Evolutionary conservation across 768 basidiomycete species (phyloP), one percentile per base, ranked within the genome.

Genomic region (Lactarius hengduanensis): DNA sequence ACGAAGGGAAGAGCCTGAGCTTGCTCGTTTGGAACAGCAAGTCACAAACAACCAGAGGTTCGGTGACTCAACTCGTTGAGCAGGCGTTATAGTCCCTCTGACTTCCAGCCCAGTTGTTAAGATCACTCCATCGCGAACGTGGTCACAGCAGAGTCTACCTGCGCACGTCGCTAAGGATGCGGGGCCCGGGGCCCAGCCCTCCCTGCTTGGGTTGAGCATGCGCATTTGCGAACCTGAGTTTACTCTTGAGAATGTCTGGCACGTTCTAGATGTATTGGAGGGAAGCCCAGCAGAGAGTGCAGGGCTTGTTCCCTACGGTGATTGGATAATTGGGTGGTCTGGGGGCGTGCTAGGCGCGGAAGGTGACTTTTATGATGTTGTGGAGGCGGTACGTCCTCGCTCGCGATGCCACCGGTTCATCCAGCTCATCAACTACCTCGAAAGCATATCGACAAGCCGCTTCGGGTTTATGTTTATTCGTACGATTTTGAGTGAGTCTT

Each of bases 231-330:
- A 92, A 74, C 95, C 96, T 4, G 89, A 92, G 71, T 82, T 85
- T 59, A 91, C 96, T 18, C 80, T 92, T 22, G 94, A 98, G 73
- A 93, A 91, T 69, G 95, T 99, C 6, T 99, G 97, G 96, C 97
- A 98, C 77, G 94, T 99, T 47, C 81, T 99, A 56, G 97, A 99
- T 74, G 94, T 99, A 16, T 79, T 96, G 47, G 96, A 99, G 76
- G 96, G 94, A 26, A 92, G 90, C 69, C 97, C 97, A 7, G 97
- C 96, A 10, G 96, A 98, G 80, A 92, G 90, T 72, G 94, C 95
- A 7, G 96, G 96, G 3, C 85, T 98, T 13, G 97, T 99, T 22
- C 96, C 96, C 1, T 96, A 92, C 80, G 88, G 84, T 36, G 85
- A 87, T 75, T 88, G 85, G 80, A 86, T 87, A 70, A 80, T 89